A percentile compares a stretch with the other conserved stretches of the same genome.
These are phyloP conservation scores for Rosa persica DNA, from an alignment of 306 rosid species.

Conservation along the genomic window DNA sequence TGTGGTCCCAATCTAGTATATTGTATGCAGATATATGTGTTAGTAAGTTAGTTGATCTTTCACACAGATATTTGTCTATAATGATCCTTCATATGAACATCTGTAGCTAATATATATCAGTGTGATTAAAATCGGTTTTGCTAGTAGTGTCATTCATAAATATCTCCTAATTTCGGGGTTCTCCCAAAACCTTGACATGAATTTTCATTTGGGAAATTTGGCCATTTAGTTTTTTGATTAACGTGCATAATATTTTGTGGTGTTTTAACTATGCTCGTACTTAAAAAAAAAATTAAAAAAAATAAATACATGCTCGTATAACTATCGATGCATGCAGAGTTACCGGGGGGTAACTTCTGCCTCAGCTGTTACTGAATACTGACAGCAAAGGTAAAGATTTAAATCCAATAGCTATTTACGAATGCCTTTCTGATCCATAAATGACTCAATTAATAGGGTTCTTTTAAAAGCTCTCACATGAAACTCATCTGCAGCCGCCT, in stretches of 20 bases:
- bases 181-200: constrained; percentile 24
- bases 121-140: too few relatives aligned
- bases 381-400: neutral
- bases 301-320: neutral
- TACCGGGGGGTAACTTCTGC: neutral
- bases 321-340: neutral
- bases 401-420: neutral
- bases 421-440: neutral
- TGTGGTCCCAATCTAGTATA: too few relatives aligned
- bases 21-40: too few relatives aligned
- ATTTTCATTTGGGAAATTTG: neutral
- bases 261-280: neutral
- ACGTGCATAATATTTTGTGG: too few relatives aligned
- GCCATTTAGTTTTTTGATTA: neutral
- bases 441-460: neutral
- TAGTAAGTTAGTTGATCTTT: too few relatives aligned
- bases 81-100: too few relatives aligned
- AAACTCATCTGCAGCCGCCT: neutral
- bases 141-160: constrained; percentile 3
- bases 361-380: neutral
- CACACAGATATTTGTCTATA: too few relatives aligned
- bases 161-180: neutral
- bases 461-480: neutral
- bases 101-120: too few relatives aligned
- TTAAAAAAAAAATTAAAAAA: too few relatives aligned